Percentiles rank a stretch among this genome's conserved stretches.
Conservation (phyloP, 2,329 filamentous ascomycete genomes). For the Cercospora janseana region DNA sequence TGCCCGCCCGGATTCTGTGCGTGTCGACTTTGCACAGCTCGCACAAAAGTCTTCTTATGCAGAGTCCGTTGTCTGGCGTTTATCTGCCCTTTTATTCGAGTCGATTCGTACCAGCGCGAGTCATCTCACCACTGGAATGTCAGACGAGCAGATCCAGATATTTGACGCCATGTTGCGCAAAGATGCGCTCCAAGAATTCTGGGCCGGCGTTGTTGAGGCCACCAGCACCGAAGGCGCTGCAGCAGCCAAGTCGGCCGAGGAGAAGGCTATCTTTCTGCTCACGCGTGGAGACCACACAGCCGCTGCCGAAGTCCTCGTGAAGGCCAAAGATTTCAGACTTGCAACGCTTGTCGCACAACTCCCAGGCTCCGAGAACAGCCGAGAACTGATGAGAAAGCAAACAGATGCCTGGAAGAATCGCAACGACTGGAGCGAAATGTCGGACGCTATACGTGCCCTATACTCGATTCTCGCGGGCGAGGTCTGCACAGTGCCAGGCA, state of each 20-base stretch:
- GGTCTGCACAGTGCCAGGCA: conserved; percentile 77
- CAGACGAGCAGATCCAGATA: conserved; percentile 43
- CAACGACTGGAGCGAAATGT: conserved; percentile 83
- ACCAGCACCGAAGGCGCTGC: conserved; percentile 49
- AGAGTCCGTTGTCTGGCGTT: conserved; percentile 77
- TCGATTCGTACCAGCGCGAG: conserved; percentile 43
- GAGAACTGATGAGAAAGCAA: conserved; percentile 74
- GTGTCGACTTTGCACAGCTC: conserved; percentile 50
- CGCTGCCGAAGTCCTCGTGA: conserved; percentile 75
- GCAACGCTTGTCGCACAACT: conserved; percentile 81
- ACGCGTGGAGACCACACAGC: conserved; percentile 76
- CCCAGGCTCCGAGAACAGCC: conserved; percentile 66
- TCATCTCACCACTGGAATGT: conserved; percentile 39
- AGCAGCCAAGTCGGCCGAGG: conserved; percentile 65
- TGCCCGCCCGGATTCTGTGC: conserved; percentile 49
- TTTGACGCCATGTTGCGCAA: conserved; percentile 46
- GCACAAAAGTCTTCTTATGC: conserved; percentile 44
- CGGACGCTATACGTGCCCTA: conserved; percentile 75
- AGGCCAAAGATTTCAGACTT: conserved; percentile 76
- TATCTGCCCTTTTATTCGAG: conserved; percentile 85
- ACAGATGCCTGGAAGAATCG: conserved; percentile 80
- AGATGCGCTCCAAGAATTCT: conserved; percentile 67
- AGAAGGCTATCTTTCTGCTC: conserved; percentile 78
- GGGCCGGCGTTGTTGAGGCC: conserved; percentile 47
- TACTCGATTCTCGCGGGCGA: conserved; percentile 90